Percentiles rank a stretch among this genome's conserved stretches.
These are phyloP conservation scores for Boletus vermiculosoides DNA, from an alignment of 768 basidiomycete genomes.

Conservation along the genomic window DNA sequence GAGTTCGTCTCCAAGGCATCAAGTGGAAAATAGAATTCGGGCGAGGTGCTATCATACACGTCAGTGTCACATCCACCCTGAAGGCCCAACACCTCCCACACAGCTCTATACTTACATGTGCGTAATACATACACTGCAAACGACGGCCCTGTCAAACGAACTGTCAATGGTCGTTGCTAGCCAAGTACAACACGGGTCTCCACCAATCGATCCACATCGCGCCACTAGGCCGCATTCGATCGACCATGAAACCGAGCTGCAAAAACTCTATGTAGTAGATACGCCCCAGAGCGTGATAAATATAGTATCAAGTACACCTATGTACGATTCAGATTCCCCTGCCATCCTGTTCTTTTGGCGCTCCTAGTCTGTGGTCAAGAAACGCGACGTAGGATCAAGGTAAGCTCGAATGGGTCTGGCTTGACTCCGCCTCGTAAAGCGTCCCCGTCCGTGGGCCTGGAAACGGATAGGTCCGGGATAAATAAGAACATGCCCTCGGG, in stretches of 20 bases:
- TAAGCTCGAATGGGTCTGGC: not conserved
- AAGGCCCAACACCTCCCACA: slow-evolving; percentile 3
- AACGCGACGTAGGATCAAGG: not conserved
- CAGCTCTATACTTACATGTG: not conserved
- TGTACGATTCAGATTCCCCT: slow-evolving; percentile 12
- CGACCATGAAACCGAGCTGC: not conserved
- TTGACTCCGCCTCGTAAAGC: slow-evolving; percentile 6
- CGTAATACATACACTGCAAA: not conserved
- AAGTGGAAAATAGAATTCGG: not conserved
- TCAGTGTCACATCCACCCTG: not conserved
- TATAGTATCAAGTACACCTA: slow-evolving; percentile 23
- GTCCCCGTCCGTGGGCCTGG: slow-evolving; percentile 2
- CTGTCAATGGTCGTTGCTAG: not conserved
- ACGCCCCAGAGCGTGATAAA: slow-evolving; percentile 16
- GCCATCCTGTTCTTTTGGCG: slow-evolving; percentile 4
- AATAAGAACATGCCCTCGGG: slow-evolving; percentile 21
- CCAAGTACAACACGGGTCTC: not conserved
- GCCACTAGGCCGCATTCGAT: not conserved
- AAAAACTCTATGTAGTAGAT: slow-evolving; percentile 16
- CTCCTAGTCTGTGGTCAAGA: slow-evolving; percentile 8
- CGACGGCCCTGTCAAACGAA: not conserved
- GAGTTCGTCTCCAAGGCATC: not conserved
- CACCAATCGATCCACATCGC: slow-evolving; percentile 11
- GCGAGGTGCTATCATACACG: not conserved
- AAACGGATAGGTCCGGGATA: slow-evolving; percentile 25